phyloP scores from a whole-genome alignment of 768 basidiomycete genomes.

The Kwoniella newhampshirensis region DNA sequence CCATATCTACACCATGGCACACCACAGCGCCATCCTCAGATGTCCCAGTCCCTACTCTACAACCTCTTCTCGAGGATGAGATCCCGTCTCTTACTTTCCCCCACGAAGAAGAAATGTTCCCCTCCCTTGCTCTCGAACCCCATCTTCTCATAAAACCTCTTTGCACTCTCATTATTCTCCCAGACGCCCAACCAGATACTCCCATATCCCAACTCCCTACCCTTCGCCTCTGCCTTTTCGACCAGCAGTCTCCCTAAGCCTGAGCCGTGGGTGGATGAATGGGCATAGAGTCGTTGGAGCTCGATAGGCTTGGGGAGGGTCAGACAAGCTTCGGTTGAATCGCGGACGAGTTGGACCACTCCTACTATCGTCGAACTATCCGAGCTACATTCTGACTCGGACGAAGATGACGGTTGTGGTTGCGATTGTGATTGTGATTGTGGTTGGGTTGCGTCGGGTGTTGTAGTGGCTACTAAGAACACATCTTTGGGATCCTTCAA shows the following conservation, averaged over 20 bases:
- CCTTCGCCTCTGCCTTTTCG: slow-evolving; percentile 1
- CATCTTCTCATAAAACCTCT: slow-evolving; percentile 24
- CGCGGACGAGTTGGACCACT: slow-evolving; percentile 13
- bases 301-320: slow-evolving; percentile 8
- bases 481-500: slow-evolving; percentile 6
- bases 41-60: background rate
- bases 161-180: slow-evolving; percentile 21
- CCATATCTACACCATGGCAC: too few species aligned
- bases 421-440: too few species aligned
- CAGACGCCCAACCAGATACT: slow-evolving; percentile 24
- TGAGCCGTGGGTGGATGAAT: slow-evolving; percentile 12
- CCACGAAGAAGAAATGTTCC: slow-evolving; percentile 16
- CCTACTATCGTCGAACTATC: slow-evolving; percentile 14
- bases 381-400: too few species aligned
- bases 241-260: slow-evolving; percentile 6
- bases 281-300: slow-evolving; percentile 18
- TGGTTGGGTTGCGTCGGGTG: background rate
- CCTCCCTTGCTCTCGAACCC: slow-evolving; percentile 18
- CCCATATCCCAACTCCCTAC: slow-evolving; percentile 7
- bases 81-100: slow-evolving; percentile 13
- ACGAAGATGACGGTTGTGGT: too few species aligned
- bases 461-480: slow-evolving; percentile 17
- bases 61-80: slow-evolving; percentile 18
- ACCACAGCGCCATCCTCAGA: too few species aligned
- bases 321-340: slow-evolving; percentile 11